These are phyloP conservation scores for Piper betle DNA, from an alignment of 164 flowering plant genomes.

Conservation along the genomic window DNA sequence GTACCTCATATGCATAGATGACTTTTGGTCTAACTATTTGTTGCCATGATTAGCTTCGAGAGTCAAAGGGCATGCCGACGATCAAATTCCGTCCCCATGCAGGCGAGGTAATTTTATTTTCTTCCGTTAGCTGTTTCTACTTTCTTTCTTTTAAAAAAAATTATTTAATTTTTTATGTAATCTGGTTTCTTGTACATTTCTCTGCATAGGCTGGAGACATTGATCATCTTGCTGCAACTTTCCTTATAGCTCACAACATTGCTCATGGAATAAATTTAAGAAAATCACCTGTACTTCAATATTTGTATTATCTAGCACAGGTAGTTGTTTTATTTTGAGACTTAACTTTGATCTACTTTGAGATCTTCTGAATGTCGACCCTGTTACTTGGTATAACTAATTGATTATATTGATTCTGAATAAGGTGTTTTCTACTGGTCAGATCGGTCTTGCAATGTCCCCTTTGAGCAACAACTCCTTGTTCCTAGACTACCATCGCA, in stretches of 20 bases:
- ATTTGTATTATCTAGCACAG: conserved; percentile 89
- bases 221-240: conserved; percentile 96
- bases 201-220: conserved; percentile 83
- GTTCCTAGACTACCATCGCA: conserved; percentile 80
- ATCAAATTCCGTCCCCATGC: conserved; percentile 93
- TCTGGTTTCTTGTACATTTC: background rate
- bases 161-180: background rate
- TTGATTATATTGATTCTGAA: background rate
- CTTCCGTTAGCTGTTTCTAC: background rate
- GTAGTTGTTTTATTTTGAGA: conserved; percentile 13
- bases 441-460: conserved; percentile 98
- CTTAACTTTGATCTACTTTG: background rate
- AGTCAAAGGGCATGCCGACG: conserved; percentile 92
- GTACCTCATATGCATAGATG: too few species aligned
- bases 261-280: conserved; percentile 95
- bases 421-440: conserved; percentile 2
- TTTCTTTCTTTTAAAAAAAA: background rate
- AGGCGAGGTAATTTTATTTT: conserved; percentile 61
- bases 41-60: conserved; percentile 49
- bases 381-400: background rate
- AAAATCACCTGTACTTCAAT: conserved; percentile 95
- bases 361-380: background rate
- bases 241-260: conserved; percentile 75
- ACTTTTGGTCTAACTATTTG: background rate
- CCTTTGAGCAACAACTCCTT: conserved; percentile 96